Conservation (phyloP, 2,329 filamentous ascomycete species). For the Colletotrichum spinosum region DNA sequence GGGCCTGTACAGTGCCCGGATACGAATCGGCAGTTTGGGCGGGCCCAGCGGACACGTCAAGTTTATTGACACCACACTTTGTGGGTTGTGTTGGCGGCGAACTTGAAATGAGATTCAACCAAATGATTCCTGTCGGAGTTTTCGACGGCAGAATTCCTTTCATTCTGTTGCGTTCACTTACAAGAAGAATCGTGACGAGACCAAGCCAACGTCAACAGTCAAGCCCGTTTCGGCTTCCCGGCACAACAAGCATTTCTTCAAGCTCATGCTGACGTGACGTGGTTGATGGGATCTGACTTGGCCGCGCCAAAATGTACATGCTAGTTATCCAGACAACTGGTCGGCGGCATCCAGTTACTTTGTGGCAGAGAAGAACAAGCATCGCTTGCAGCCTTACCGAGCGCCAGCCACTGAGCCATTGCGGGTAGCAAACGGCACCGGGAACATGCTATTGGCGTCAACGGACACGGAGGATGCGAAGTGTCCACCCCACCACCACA, state of each 20-base stretch:
- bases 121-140: no score
- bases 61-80: neutral
- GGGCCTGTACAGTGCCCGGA: slow-evolving; percentile 16
- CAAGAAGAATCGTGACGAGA: no score
- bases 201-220: no score
- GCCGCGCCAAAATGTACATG: neutral
- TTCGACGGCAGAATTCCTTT: no score
- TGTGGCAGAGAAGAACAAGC: slow-evolving; percentile 20
- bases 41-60: neutral
- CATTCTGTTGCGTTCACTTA: no score
- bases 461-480: neutral
- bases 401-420: neutral
- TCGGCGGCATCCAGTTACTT: no score
- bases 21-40: slow-evolving; percentile 6
- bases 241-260: slow-evolving; percentile 28
- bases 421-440: neutral
- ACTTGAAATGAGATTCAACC: neutral
- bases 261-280: neutral
- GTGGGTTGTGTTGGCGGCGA: neutral
- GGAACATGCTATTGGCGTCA: slow-evolving; percentile 3
- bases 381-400: slow-evolving; percentile 19
- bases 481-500: neutral
- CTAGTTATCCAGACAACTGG: slow-evolving; percentile 1
- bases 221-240: neutral
- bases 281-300: slow-evolving; percentile 10